phyloP scores from a whole-genome alignment of 2,329 filamentous ascomycete genomes.

The Orbilia javanica region DNA sequence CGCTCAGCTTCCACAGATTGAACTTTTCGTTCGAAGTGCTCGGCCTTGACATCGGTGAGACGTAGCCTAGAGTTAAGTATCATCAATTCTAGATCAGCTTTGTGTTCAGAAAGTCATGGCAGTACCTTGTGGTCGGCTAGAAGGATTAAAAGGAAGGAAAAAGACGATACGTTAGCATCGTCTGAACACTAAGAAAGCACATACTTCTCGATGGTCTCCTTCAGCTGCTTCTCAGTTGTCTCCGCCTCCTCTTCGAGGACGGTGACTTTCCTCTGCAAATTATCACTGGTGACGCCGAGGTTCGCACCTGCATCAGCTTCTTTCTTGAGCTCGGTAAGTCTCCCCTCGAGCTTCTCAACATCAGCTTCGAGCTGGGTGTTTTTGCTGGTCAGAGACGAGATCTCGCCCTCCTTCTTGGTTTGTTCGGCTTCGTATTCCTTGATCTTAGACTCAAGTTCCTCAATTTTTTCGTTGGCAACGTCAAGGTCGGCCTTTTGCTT shows the following conservation, averaged over 20 bases:
- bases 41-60: constrained; percentile 98
- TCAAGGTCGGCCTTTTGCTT: constrained; percentile 71
- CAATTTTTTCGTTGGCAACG: constrained; percentile 84
- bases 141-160: constrained; percentile 3
- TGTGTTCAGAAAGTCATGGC: background rate
- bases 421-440: constrained; percentile 95
- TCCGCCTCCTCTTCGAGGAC: constrained; percentile 98
- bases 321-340: constrained; percentile 88
- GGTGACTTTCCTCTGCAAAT: constrained; percentile 90
- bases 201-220: constrained; percentile 98
- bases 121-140: constrained; percentile 36
- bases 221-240: constrained; percentile 93
- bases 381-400: constrained; percentile 95
- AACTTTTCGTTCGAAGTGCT: constrained; percentile 99
- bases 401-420: constrained; percentile 96
- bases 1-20: constrained; percentile 92
- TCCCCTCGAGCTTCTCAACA: constrained; percentile 89
- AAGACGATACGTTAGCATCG: constrained; percentile 29
- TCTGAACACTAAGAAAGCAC: constrained; percentile 55
- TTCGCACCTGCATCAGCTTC: constrained; percentile 83
- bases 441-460: constrained; percentile 88
- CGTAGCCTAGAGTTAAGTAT: constrained; percentile 77
- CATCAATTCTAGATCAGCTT: constrained; percentile 56
- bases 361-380: constrained; percentile 90
- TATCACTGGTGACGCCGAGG: constrained; percentile 90